Percentiles rank a stretch among this genome's conserved stretches.
Evolutionary conservation across 257 asterid species (phyloP).

Genomic region (Plantago ovata): DNA sequence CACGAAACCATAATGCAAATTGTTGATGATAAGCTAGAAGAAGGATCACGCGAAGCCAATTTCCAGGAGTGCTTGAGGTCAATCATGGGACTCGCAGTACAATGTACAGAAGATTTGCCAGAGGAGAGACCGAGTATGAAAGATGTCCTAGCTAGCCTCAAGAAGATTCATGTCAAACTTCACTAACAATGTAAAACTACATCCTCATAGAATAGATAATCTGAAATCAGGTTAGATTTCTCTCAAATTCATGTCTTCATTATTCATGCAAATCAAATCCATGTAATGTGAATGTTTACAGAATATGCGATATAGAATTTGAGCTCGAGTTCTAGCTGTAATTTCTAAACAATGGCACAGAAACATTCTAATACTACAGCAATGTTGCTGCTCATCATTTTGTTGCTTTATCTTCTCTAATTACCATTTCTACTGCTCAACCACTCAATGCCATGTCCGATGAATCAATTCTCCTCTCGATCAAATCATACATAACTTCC

Average conservation of each 20-base stretch:
- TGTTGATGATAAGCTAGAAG: background rate
- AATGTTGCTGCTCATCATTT: too few species aligned
- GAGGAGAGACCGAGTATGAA: background rate
- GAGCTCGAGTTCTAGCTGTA: too few species aligned
- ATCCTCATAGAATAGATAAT: too few species aligned
- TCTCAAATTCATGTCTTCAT: too few species aligned
- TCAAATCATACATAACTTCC: constrained; percentile 6
- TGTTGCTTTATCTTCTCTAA: too few species aligned
- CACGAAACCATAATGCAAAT: too few species aligned
- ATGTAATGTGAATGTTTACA: background rate
- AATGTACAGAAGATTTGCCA: background rate
- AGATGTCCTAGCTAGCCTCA: background rate
- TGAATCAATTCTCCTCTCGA: constrained; percentile 13
- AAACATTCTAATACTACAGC: background rate
- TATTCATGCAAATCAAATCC: background rate
- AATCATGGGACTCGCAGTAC: background rate
- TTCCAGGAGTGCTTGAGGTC: background rate
- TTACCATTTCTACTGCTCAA: background rate
- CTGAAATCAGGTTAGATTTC: too few species aligned
- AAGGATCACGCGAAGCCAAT: background rate
- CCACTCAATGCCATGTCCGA: background rate
- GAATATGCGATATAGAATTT: too few species aligned
- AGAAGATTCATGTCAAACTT: background rate
- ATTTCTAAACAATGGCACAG: background rate
- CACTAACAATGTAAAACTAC: background rate